Percentiles rank a stretch among this genome's conserved stretches.
Conservation (phyloP, 768 basidiomycete genomes). For the Galerina sulciceps region DNA sequence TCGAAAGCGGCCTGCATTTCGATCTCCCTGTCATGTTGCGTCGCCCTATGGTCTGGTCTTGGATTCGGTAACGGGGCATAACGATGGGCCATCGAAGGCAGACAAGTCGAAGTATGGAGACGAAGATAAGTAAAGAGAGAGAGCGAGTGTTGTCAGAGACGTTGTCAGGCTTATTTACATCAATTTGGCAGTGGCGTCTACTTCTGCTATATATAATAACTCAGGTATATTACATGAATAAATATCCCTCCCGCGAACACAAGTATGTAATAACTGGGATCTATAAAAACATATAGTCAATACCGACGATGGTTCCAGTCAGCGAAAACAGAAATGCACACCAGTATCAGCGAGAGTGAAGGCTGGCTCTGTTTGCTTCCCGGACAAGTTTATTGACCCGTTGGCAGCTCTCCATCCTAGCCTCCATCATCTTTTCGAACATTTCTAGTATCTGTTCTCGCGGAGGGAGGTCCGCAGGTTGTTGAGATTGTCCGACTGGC, state of each 20-base stretch:
- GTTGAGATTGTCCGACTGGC: slow-evolving; percentile 17
- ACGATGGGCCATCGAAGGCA: slow-evolving; percentile 48
- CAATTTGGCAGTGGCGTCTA: slow-evolving; percentile 6
- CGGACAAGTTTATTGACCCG: slow-evolving; percentile 62
- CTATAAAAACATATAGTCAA: no score
- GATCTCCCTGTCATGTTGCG: slow-evolving; percentile 45
- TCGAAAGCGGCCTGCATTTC: slow-evolving; percentile 90
- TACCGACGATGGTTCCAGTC: neutral
- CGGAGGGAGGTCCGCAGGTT: slow-evolving; percentile 20
- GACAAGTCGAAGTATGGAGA: neutral
- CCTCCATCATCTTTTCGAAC: slow-evolving; percentile 75
- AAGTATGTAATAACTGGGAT: no score
- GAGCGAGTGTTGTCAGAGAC: no score
- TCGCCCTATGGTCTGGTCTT: slow-evolving; percentile 45
- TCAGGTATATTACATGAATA: no score
- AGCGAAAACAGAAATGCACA: neutral
- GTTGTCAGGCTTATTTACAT: neutral
- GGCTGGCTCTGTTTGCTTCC: slow-evolving; percentile 41
- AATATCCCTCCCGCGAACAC: no score
- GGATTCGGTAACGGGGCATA: slow-evolving; percentile 74
- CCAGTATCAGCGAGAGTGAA: slow-evolving; percentile 26
- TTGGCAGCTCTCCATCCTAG: slow-evolving; percentile 78
- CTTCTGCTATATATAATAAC: no score
- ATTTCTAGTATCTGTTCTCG: slow-evolving; percentile 61
- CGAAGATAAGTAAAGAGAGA: neutral